Conservation (phyloP, 257 asterid species). For the Echites panduratus region DNA sequence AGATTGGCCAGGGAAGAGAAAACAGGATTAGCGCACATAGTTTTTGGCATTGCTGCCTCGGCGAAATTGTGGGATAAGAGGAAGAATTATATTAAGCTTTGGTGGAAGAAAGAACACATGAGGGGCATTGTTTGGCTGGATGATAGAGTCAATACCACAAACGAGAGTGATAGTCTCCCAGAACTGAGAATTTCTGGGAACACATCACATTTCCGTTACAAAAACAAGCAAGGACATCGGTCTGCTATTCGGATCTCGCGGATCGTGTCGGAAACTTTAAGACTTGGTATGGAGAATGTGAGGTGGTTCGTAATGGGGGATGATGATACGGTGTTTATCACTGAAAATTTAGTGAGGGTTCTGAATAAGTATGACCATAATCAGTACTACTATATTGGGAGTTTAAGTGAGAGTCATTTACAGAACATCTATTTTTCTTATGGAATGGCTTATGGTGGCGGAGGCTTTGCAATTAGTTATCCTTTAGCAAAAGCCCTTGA, state of each 20-base stretch:
- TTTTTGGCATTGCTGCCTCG: slow-evolving; percentile 86
- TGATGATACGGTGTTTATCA: slow-evolving; percentile 75
- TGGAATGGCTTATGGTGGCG: slow-evolving; percentile 88
- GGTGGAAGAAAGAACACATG: slow-evolving; percentile 64
- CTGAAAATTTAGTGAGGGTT: slow-evolving; percentile 72
- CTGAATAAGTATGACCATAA: slow-evolving; percentile 75
- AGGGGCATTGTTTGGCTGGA: slow-evolving; percentile 78
- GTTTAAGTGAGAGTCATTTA: slow-evolving; percentile 81
- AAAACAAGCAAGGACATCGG: slow-evolving; percentile 60
- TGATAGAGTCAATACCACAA: slow-evolving; percentile 27
- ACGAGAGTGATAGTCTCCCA: slow-evolving; percentile 40
- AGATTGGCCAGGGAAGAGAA: neutral
- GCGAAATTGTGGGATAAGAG: slow-evolving; percentile 61
- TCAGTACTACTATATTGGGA: slow-evolving; percentile 77
- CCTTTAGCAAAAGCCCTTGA: slow-evolving; percentile 74
- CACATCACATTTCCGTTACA: slow-evolving; percentile 53
- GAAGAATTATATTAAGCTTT: slow-evolving; percentile 66
- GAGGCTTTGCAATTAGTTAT: slow-evolving; percentile 85
- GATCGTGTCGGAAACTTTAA: slow-evolving; percentile 68
- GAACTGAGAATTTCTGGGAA: slow-evolving; percentile 52
- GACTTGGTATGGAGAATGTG: slow-evolving; percentile 46
- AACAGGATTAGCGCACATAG: slow-evolving; percentile 56
- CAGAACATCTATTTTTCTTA: slow-evolving; percentile 78
- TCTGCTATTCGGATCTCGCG: slow-evolving; percentile 78
- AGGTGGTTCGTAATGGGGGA: slow-evolving; percentile 97